Percentiles rank a stretch among this genome's conserved stretches.
These are phyloP conservation scores for Boletus reticuloceps DNA, from an alignment of 768 basidiomycete species.

Conservation along the genomic window DNA sequence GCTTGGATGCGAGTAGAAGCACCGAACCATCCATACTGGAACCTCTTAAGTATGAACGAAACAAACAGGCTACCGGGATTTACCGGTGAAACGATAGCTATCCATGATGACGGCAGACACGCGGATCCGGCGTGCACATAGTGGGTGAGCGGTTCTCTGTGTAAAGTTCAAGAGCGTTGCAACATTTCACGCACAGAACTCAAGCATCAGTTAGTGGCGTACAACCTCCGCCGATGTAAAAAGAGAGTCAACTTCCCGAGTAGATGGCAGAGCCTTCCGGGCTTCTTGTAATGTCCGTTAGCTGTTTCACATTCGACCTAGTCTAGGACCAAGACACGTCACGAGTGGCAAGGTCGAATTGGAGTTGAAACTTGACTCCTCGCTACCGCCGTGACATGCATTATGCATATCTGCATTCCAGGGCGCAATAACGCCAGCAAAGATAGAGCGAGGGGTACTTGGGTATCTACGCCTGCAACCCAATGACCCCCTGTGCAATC, in stretches of 20 bases:
- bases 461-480: not conserved
- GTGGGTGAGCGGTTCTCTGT: not conserved
- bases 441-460: no score
- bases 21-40: no score
- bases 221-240: not conserved
- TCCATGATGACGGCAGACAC: slow-evolving; percentile 3
- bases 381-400: no score
- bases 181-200: no score
- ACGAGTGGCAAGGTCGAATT: no score
- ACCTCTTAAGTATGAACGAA: not conserved
- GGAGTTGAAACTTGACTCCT: no score
- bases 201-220: not conserved
- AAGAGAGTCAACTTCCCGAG: not conserved
- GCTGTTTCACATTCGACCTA: not conserved
- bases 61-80: not conserved
- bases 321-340: no score
- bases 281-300: not conserved
- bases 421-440: no score
- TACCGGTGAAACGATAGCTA: not conserved
- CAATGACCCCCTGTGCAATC: not conserved
- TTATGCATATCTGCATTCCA: no score
- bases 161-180: no score
- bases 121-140: slow-evolving; percentile 8
- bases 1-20: no score
- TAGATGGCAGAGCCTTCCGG: not conserved